Conservation (phyloP, 2,329 filamentous ascomycete species). For the Botrytis byssoidea region DNA sequence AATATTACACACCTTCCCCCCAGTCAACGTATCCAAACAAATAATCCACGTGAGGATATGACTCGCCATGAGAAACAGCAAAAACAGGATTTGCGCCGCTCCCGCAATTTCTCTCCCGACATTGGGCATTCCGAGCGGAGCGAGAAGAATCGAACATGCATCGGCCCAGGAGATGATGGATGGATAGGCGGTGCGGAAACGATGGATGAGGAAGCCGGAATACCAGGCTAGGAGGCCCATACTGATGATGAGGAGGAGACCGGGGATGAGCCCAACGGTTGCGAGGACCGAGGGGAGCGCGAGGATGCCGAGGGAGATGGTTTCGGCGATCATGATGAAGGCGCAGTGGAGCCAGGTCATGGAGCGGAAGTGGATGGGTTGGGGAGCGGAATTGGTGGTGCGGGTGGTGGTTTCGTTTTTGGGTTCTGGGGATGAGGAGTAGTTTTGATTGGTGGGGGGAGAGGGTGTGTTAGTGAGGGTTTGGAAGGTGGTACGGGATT, state of each 20-base stretch:
- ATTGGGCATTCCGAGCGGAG: background rate
- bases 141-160: background rate
- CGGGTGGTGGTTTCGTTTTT: background rate
- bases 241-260: conserved; percentile 50
- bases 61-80: conserved; percentile 59
- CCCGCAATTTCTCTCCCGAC: conserved; percentile 48
- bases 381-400: background rate
- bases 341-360: conserved; percentile 18
- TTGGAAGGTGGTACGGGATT: background rate
- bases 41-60: conserved; percentile 60
- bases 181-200: conserved; percentile 55
- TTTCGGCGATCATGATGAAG: conserved; percentile 20
- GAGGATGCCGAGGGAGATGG: conserved; percentile 21
- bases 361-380: background rate
- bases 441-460: no score
- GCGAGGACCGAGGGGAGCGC: conserved; percentile 18
- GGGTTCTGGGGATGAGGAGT: background rate
- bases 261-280: conserved; percentile 20
- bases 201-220: conserved; percentile 58
- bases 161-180: conserved; percentile 39
- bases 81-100: conserved; percentile 50
- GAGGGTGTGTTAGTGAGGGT: background rate
- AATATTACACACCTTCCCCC: conserved; percentile 54
- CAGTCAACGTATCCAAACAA: conserved; percentile 56
- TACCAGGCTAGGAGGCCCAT: conserved; percentile 57